Evolutionary conservation across 139 green algal species (phyloP).

Genomic region (Eudorina sp.): DNA sequence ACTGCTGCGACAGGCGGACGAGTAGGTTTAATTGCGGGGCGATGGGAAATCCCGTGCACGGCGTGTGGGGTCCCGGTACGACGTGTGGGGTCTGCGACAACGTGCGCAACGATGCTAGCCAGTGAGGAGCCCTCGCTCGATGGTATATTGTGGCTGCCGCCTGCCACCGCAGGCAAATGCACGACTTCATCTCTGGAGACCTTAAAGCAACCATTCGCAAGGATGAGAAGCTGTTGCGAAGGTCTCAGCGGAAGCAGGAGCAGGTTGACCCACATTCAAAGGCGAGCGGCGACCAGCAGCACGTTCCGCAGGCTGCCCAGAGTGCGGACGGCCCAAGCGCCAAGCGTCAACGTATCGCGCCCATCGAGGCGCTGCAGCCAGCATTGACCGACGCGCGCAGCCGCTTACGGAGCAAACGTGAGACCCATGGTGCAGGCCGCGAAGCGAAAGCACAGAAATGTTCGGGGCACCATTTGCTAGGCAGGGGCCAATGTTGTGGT

Average conservation of each 20-base stretch:
- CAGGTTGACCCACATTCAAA: neutral
- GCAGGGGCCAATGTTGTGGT: no score
- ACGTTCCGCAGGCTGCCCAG: neutral
- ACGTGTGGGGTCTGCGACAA: no score
- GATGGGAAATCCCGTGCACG: no score
- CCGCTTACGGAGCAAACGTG: constrained; percentile 26
- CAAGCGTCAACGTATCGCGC: neutral
- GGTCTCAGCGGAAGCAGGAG: neutral
- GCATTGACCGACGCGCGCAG: neutral
- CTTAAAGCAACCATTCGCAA: neutral
- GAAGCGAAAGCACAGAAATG: no score
- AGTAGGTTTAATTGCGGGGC: no score
- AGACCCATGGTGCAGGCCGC: no score
- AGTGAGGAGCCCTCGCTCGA: no score
- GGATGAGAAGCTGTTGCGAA: neutral
- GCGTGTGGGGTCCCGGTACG: no score
- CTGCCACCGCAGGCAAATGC: constrained; percentile 21
- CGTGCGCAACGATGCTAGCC: no score
- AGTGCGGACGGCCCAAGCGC: neutral
- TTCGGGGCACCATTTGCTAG: no score
- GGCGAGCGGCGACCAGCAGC: neutral
- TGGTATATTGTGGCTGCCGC: no score
- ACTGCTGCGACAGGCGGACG: constrained; percentile 17
- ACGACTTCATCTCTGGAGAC: constrained; percentile 2
- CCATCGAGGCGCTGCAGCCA: neutral